Conservation (phyloP, 2,329 filamentous ascomycete species). For the Cladosporium sp. region DNA sequence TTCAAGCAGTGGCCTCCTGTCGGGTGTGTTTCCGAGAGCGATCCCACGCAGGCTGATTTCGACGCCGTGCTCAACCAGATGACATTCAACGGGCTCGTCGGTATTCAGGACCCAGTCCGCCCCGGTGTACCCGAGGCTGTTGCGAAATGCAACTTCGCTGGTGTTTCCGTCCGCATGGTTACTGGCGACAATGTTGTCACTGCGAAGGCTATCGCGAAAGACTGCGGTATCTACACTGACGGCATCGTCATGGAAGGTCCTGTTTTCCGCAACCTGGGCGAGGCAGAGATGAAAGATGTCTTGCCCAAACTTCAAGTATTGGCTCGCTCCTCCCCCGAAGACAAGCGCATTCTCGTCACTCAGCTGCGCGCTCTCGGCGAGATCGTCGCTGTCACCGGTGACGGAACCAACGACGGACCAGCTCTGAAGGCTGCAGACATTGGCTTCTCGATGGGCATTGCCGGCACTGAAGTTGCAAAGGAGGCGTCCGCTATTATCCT, state of each 20-base stretch:
- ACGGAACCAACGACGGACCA: conserved; percentile 63
- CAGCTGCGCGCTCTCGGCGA: conserved; percentile 61
- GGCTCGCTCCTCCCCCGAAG: conserved; percentile 65
- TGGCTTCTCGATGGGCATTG: conserved; percentile 64
- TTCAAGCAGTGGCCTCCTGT: conserved; percentile 78
- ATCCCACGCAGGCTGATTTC: conserved; percentile 61
- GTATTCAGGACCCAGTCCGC: conserved; percentile 70
- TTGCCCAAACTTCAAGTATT: conserved; percentile 64
- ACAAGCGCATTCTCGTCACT: conserved; percentile 63
- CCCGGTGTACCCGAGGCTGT: conserved; percentile 66
- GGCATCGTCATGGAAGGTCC: conserved; percentile 44
- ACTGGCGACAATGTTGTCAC: conserved; percentile 72
- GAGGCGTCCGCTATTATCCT: conserved; percentile 60
- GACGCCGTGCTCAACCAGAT: conserved; percentile 67
- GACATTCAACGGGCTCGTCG: conserved; percentile 67
- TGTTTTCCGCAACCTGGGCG: conserved; percentile 40
- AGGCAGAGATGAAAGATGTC: conserved; percentile 47
- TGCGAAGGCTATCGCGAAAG: conserved; percentile 66
- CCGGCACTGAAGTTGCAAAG: conserved; percentile 64
- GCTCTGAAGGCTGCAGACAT: conserved; percentile 64
- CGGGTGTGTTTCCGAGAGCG: conserved; percentile 56
- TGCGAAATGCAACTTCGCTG: conserved; percentile 61
- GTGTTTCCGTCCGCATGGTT: conserved; percentile 70
- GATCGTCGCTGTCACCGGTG: conserved; percentile 63
- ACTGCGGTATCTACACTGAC: conserved; percentile 62